phyloP scores from a whole-genome alignment of 441 rosid genomes.

The Eruca vesicaria region DNA sequence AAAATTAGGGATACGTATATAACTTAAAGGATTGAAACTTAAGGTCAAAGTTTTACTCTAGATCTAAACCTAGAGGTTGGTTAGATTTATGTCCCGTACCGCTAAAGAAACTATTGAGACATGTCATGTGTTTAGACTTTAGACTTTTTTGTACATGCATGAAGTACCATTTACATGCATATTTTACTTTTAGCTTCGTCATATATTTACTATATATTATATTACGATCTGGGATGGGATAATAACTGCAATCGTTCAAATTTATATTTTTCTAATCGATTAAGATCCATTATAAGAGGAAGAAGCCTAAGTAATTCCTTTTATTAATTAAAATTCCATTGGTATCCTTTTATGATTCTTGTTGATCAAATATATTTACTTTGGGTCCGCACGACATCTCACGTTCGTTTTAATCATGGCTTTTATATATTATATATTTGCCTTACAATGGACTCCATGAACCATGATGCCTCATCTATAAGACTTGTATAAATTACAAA shows the following conservation, averaged over 20 bases:
- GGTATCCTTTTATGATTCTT: slow-evolving; percentile 8
- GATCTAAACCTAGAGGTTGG: slow-evolving; percentile 34
- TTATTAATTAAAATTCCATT: slow-evolving; percentile 21
- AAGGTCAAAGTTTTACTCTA: slow-evolving; percentile 19
- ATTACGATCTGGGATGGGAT: background rate
- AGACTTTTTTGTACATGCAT: slow-evolving; percentile 26
- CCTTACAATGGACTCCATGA: slow-evolving; percentile 1
- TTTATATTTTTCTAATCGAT: background rate
- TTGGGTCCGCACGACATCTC: slow-evolving; percentile 31
- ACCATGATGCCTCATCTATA: background rate
- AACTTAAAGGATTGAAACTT: background rate
- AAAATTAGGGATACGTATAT: background rate
- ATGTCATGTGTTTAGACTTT: slow-evolving; percentile 33
- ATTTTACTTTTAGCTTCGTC: background rate
- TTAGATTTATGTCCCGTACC: slow-evolving; percentile 35
- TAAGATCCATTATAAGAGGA: slow-evolving; percentile 15
- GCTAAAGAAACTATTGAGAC: slow-evolving; percentile 27
- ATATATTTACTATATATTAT: background rate
- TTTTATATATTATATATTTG: background rate
- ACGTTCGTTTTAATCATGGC: slow-evolving; percentile 30
- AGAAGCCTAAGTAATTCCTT: background rate
- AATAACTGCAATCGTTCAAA: slow-evolving; percentile 4
- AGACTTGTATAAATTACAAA: background rate
- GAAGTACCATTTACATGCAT: slow-evolving; percentile 26
- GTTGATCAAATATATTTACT: slow-evolving; percentile 16